Evolutionary conservation across 306 rosid genomes (phyloP).

Genomic region (Quercus suber): DNA sequence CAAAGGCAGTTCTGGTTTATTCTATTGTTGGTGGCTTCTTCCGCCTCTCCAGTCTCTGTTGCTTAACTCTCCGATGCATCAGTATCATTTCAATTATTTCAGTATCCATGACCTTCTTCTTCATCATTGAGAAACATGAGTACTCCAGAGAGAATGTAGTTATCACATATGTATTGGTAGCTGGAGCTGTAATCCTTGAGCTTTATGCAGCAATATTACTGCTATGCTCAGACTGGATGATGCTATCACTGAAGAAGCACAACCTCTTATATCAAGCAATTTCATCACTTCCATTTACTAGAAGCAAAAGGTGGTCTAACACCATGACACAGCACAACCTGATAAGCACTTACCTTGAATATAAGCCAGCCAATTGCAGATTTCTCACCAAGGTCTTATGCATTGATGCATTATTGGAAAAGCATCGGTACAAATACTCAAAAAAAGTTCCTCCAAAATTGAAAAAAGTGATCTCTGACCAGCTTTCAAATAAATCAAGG

Average conservation of each 20-base stretch:
- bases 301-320: constrained; percentile 14
- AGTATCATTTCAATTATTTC: background rate
- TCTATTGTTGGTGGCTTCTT: background rate
- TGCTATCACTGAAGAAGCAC: background rate
- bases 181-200: constrained; percentile 24
- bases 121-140: background rate
- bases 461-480: constrained; percentile 16
- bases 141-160: background rate
- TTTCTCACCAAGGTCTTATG: background rate
- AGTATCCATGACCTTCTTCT: background rate
- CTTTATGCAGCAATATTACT: background rate
- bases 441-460: background rate
- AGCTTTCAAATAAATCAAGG: constrained; percentile 1
- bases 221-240: constrained; percentile 20
- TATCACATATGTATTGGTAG: constrained; percentile 8
- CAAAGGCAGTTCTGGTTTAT: constrained; percentile 19
- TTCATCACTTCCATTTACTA: background rate
- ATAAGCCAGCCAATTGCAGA: background rate
- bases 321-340: constrained; percentile 1
- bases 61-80: background rate
- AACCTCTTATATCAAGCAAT: background rate
- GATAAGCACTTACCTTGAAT: background rate
- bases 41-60: background rate
- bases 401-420: background rate
- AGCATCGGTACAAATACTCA: background rate